phyloP scores from a whole-genome alignment of 2,329 filamentous ascomycete genomes.

The Fusarium napiforme region DNA sequence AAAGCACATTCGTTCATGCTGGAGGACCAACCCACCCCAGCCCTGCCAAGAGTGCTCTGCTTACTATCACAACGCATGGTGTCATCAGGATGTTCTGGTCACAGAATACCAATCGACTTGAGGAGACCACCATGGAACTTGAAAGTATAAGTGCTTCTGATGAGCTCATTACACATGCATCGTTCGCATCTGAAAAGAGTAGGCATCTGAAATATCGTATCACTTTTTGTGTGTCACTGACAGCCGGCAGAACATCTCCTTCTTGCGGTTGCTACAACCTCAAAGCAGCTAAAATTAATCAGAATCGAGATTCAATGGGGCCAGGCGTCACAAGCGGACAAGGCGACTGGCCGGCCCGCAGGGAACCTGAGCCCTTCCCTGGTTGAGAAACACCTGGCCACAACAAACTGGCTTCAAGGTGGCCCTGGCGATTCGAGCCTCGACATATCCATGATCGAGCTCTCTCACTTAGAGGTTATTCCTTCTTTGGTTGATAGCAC shows the following conservation, averaged over 20 bases:
- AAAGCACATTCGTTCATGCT: constrained; percentile 71
- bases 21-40: constrained; percentile 80
- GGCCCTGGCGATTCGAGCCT: constrained; percentile 56
- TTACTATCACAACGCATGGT: constrained; percentile 81
- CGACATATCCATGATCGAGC: constrained; percentile 65
- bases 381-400: constrained; percentile 65
- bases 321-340: constrained; percentile 62
- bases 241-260: constrained; percentile 62
- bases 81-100: constrained; percentile 81
- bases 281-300: constrained; percentile 78
- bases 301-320: constrained; percentile 80
- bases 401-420: constrained; percentile 66
- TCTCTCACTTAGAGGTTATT: constrained; percentile 81
- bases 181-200: constrained; percentile 80
- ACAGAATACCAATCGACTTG: constrained; percentile 76
- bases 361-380: constrained; percentile 63
- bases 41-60: constrained; percentile 75
- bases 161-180: constrained; percentile 82
- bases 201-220: constrained; percentile 37
- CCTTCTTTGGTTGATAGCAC: constrained; percentile 71
- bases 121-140: constrained; percentile 78
- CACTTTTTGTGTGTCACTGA: constrained; percentile 38
- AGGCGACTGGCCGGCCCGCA: constrained; percentile 59
- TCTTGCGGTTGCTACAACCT: constrained; percentile 74
- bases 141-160: constrained; percentile 78